Percentiles rank a stretch among this genome's conserved stretches.
Conservation (phyloP, 75 land plant genomes). For the Cupressus sempervirens region DNA sequence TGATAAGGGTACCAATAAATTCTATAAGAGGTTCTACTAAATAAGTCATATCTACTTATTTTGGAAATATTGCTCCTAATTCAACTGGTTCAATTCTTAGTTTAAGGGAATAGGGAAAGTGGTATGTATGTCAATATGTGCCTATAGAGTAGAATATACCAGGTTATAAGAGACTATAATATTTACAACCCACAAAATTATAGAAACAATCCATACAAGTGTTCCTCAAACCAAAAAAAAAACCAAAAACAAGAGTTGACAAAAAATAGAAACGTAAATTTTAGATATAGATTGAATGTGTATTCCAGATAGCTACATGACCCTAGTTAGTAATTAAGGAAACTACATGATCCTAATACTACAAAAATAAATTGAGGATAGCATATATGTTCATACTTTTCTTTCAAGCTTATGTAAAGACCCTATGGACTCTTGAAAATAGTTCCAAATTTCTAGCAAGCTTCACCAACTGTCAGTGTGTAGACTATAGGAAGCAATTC, state of each 20-base stretch:
- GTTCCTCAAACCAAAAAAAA: neutral
- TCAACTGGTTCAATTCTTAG: no score
- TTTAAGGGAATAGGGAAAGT: no score
- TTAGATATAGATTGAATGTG: neutral
- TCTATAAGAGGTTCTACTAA: no score
- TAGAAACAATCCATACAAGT: no score
- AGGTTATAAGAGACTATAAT: neutral
- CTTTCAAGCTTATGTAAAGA: constrained; percentile 46
- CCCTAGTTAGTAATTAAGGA: neutral
- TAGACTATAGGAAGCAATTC: no score
- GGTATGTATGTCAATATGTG: no score
- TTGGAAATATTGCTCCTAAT: no score
- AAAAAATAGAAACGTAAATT: neutral
- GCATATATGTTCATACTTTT: constrained; percentile 7
- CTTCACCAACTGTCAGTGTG: no score
- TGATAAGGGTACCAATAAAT: no score
- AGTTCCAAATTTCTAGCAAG: constrained; percentile 42
- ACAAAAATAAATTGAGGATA: neutral
- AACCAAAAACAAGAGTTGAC: neutral
- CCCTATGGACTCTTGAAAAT: constrained; percentile 43
- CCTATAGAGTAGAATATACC: neutral
- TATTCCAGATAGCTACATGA: neutral
- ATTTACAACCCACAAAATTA: neutral
- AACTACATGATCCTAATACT: constrained; percentile 1
- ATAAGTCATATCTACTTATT: no score